Evolutionary conservation across 176 grass and related monocot species (phyloP).

Genomic region (Carex myosuroides): DNA sequence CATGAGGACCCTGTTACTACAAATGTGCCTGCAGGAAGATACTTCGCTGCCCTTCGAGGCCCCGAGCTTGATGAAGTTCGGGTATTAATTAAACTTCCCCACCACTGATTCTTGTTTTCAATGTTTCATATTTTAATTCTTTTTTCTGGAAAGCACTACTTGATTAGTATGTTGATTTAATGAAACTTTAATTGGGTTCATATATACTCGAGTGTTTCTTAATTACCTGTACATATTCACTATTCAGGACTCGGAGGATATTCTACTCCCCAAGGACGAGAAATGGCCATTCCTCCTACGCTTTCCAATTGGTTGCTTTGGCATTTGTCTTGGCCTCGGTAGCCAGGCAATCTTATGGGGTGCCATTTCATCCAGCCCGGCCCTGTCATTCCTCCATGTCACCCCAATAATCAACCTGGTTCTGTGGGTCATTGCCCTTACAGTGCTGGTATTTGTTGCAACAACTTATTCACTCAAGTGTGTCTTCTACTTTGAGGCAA

Average conservation of each 20-base stretch:
- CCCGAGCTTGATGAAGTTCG: conserved; percentile 97
- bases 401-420: conserved; percentile 61
- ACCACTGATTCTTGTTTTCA: neutral
- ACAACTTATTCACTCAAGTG: conserved; percentile 86
- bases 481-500: conserved; percentile 98
- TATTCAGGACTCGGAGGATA: conserved; percentile 79
- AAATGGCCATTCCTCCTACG: conserved; percentile 96
- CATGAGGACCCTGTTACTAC: conserved; percentile 60
- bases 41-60: conserved; percentile 91
- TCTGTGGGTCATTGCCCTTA: conserved; percentile 62
- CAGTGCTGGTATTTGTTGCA: conserved; percentile 43
- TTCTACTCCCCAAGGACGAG: conserved; percentile 80
- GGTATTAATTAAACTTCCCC: conserved; percentile 22
- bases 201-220: neutral
- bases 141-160: neutral
- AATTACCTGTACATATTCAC: neutral
- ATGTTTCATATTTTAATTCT: neutral
- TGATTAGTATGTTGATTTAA: neutral
- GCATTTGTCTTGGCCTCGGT: conserved; percentile 76
- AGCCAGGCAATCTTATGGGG: conserved; percentile 96
- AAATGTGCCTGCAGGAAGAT: conserved; percentile 82
- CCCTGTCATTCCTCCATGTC: conserved; percentile 66
- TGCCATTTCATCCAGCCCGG: conserved; percentile 50
- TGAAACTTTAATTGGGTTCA: neutral
- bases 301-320: conserved; percentile 91